A percentile compares a stretch with the other conserved stretches of the same genome.
Conservation (phyloP, 495 filamentous ascomycete species). For the Aspergillus panamensis region DNA sequence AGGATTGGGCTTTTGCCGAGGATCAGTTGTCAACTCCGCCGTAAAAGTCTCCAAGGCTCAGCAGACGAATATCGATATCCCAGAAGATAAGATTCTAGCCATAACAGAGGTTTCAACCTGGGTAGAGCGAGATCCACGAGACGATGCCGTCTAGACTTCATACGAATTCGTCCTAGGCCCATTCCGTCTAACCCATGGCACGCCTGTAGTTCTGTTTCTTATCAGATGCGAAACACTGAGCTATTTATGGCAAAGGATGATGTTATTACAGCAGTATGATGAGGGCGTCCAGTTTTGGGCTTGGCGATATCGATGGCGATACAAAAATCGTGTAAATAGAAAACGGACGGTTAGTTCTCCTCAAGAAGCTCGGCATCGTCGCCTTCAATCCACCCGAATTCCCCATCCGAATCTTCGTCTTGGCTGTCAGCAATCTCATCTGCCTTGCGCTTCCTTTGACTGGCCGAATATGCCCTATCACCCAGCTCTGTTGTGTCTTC, state of each 20-base stretch:
- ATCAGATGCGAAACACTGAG: neutral
- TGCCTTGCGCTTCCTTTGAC: conserved; percentile 46
- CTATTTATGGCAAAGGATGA: neutral
- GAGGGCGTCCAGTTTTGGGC: no score
- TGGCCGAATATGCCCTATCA: conserved; percentile 3
- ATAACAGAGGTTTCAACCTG: conserved; percentile 24
- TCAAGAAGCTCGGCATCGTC: conserved; percentile 18
- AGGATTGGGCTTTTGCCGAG: conserved; percentile 9
- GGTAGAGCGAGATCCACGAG: conserved; percentile 11
- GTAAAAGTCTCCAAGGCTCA: neutral
- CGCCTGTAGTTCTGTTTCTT: no score
- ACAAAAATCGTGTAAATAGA: neutral
- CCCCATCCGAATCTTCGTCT: conserved; percentile 45
- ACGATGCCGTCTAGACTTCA: neutral
- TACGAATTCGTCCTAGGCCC: neutral
- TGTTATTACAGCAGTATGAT: neutral
- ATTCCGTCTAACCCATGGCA: neutral
- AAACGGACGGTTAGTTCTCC: conserved; percentile 2
- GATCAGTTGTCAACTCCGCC: conserved; percentile 5
- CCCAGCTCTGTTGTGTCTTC: neutral
- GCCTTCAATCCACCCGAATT: conserved; percentile 33
- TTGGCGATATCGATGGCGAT: no score
- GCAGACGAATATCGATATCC: conserved; percentile 4
- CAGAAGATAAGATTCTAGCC: conserved; percentile 15
- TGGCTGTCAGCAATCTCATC: conserved; percentile 50